Percentiles rank a stretch among this genome's conserved stretches.
phyloP scores from a whole-genome alignment of 306 rosid genomes.

The Luffa acutangula region DNA sequence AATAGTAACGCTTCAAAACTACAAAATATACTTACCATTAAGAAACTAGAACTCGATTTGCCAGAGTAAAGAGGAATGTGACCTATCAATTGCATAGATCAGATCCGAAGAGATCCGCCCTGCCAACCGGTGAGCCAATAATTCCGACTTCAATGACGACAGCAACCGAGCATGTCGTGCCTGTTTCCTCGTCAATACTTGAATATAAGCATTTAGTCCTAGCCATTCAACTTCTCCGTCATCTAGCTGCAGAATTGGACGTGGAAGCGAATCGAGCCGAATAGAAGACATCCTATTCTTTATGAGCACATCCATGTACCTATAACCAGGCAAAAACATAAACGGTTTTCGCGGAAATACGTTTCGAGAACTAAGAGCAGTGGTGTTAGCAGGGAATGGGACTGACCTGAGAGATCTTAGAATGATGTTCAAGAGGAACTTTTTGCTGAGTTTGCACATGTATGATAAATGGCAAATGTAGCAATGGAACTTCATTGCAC shows the following conservation, averaged over 20 bases:
- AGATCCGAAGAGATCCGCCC: conserved; percentile 31
- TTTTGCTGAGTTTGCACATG: conserved; percentile 38
- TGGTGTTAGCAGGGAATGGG: not conserved
- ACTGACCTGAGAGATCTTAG: conserved; percentile 54
- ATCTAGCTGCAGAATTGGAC: conserved; percentile 41
- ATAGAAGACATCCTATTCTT: conserved; percentile 51
- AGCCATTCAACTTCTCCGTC: conserved; percentile 75
- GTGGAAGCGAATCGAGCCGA: conserved; percentile 17
- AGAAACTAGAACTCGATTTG: conserved; percentile 47
- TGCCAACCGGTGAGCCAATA: conserved; percentile 28
- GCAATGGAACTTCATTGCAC: conserved; percentile 90
- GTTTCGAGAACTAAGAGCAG: not conserved
- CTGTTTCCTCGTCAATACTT: conserved; percentile 58
- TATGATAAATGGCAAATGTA: conserved; percentile 46
- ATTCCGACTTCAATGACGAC: conserved; percentile 33
- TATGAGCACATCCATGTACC: conserved; percentile 54
- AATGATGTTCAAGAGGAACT: conserved; percentile 26
- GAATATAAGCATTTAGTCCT: conserved; percentile 60
- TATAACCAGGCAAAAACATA: conserved; percentile 1
- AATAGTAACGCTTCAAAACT: not conserved
- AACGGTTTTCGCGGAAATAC: not conserved
- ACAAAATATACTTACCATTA: not conserved
- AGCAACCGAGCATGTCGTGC: conserved; percentile 50
- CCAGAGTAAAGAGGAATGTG: conserved; percentile 69
- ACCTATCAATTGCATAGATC: conserved; percentile 43